Percentiles rank a stretch among this genome's conserved stretches.
These are phyloP conservation scores for Pseudonitzschia pungens DNA, from an alignment of 108 stramenopile genomes.

Conservation along the genomic window DNA sequence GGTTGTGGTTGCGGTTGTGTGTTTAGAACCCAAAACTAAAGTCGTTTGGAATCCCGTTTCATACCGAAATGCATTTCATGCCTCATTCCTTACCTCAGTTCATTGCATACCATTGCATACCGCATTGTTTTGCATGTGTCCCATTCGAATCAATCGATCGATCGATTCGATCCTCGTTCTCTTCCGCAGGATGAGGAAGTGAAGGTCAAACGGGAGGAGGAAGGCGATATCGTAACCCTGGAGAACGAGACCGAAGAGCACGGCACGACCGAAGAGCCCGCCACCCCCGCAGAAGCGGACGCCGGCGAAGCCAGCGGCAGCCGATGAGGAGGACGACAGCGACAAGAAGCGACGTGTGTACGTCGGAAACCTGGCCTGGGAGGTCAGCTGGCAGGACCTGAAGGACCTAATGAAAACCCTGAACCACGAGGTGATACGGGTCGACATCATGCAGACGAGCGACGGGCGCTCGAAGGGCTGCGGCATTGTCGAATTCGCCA, in stretches of 20 bases:
- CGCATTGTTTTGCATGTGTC: background rate
- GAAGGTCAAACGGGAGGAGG: no score
- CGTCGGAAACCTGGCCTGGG: conserved; percentile 90
- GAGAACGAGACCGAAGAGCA: no score
- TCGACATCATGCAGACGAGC: conserved; percentile 74
- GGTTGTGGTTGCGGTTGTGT: no score
- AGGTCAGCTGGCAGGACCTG: conserved; percentile 88
- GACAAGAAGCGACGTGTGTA: conserved; percentile 60
- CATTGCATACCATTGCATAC: no score
- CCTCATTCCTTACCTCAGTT: no score
- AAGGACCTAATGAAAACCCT: conserved; percentile 90
- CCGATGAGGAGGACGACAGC: conserved; percentile 14
- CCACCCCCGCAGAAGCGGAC: background rate
- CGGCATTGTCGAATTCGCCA: conserved; percentile 87
- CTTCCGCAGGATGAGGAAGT: no score
- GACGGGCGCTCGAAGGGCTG: conserved; percentile 89
- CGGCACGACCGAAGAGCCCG: no score
- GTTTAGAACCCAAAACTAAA: background rate
- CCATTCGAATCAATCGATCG: background rate
- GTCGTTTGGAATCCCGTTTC: no score
- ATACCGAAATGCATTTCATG: no score
- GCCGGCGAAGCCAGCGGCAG: conserved; percentile 5
- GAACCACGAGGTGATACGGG: conserved; percentile 76
- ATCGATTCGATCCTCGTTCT: background rate
- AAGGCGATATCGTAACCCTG: no score